Evolutionary conservation across 208 protist genomes (phyloP), one percentile per base, ranked within the genome.

Genomic region (Angomonas deanei): DNA sequence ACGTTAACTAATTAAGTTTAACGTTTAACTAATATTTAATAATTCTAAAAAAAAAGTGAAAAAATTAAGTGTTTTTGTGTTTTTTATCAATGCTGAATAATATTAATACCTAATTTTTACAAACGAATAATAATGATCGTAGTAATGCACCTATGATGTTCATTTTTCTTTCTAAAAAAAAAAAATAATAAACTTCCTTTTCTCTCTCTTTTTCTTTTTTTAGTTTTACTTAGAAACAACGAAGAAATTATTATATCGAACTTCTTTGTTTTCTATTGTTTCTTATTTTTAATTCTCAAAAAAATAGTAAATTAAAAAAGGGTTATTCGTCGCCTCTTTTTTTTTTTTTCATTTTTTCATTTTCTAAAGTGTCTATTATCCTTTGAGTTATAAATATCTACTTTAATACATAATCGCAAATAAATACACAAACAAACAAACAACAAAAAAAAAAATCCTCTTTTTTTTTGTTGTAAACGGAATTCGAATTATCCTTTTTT

Each of bases 161-260:
- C n/a, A 42, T n/a, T 53, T 24, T 53, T 6, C 23, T 24, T n/a
- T 53, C 23, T 28, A 53, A 53, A 53, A 53, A 53, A 53, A 53
- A 53, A 28, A 53, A 53, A 26, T 28, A 17, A 53, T 53, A 26
- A 53, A n/a, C n/a, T n/a, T n/a, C n/a, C n/a, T n/a, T n/a, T n/a
- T n/a, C n/a, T n/a, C n/a, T n/a, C n/a, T n/a, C n/a, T n/a, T n/a
- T n/a, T n/a, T n/a, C n/a, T 42, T n/a, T n/a, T n/a, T 42, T 8
- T 15, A 42, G 10, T n/a, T 42, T 42, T 42, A 42, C 15, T n/a
- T 15, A 15, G 10, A 42, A 42, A 42, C 8, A 42, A 42, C 8
- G 34, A 42, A 42, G 15, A 15, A 42, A 8, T 8, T 8, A 42
- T n/a, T 42, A 42, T 42, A 42, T 42, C 10, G 10, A 8, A 15